These are phyloP conservation scores for Chalciporus piperatus DNA, from an alignment of 768 basidiomycete species.

Conservation along the genomic window DNA sequence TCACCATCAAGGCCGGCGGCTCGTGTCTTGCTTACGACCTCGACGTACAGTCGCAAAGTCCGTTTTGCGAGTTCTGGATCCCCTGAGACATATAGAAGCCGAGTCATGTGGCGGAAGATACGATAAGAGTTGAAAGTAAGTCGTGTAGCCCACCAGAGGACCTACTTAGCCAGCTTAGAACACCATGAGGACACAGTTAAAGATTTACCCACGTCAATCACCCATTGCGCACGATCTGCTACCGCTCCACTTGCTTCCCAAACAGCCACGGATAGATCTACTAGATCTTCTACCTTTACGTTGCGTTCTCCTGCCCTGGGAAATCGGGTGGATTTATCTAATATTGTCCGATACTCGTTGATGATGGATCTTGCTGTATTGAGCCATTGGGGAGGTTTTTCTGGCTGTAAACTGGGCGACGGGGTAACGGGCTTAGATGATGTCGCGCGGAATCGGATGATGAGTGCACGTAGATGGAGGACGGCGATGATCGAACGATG, in stretches of 20 bases:
- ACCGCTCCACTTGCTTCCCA: slow-evolving; percentile 75
- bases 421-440: slow-evolving; percentile 11
- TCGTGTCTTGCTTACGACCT: slow-evolving; percentile 80
- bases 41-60: slow-evolving; percentile 76
- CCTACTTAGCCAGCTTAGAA: slow-evolving; percentile 38
- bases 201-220: slow-evolving; percentile 64
- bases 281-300: slow-evolving; percentile 75
- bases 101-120: slow-evolving; percentile 81
- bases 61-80: slow-evolving; percentile 65
- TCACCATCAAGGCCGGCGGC: slow-evolving; percentile 47
- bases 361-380: slow-evolving; percentile 63
- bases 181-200: not conserved
- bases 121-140: slow-evolving; percentile 92
- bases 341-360: slow-evolving; percentile 65
- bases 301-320: slow-evolving; percentile 82
- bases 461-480: slow-evolving; percentile 72
- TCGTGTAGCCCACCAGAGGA: slow-evolving; percentile 92
- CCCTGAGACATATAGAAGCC: slow-evolving; percentile 61
- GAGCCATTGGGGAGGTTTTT: slow-evolving; percentile 53
- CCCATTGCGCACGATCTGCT: slow-evolving; percentile 68
- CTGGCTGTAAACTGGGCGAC: slow-evolving; percentile 20
- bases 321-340: slow-evolving; percentile 70
- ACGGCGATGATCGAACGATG: slow-evolving; percentile 70
- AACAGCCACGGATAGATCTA: slow-evolving; percentile 72
- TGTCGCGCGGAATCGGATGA: slow-evolving; percentile 42